phyloP scores from a whole-genome alignment of 1,284 basidiomycete species.

The Ustilago crameri region DNA sequence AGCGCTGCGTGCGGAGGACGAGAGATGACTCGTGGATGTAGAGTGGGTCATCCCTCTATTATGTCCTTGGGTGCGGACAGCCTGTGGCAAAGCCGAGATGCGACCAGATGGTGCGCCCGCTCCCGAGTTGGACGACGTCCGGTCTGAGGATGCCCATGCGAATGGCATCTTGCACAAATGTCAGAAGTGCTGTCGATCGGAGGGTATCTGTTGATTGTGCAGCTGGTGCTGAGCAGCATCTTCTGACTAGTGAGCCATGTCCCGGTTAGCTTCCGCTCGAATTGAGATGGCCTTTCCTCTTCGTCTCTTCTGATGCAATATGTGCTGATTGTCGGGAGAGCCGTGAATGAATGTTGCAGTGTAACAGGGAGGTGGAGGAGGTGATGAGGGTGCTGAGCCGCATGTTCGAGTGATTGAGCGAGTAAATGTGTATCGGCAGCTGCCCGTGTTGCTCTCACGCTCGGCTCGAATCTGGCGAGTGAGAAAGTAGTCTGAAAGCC shows the following conservation, averaged over 20 bases:
- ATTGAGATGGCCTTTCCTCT: no score
- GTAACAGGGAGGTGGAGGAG: no score
- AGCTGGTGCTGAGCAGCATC: not conserved
- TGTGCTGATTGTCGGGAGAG: no score
- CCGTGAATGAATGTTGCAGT: no score
- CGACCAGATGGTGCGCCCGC: constrained; percentile 31
- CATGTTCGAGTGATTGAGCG: no score
- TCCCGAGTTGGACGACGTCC: constrained; percentile 5
- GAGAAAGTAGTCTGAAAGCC: not conserved
- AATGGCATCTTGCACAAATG: constrained; percentile 40
- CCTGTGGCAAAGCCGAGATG: constrained; percentile 25
- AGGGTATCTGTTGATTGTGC: no score
- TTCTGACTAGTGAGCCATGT: no score
- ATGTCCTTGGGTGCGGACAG: constrained; percentile 14
- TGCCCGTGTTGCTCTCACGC: not conserved
- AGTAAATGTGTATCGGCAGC: not conserved
- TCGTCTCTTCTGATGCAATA: no score
- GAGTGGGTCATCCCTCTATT: constrained; percentile 16
- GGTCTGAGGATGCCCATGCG: constrained; percentile 17
- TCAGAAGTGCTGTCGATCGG: no score
- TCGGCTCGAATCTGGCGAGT: not conserved
- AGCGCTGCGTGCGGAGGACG: constrained; percentile 15
- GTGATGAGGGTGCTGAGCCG: no score
- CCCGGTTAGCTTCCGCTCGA: no score
- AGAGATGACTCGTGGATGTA: constrained; percentile 25